A percentile compares a stretch with the other conserved stretches of the same genome.
These are phyloP conservation scores for Sarocladium oryzae DNA, from an alignment of 2,329 filamentous ascomycete species.

Conservation along the genomic window DNA sequence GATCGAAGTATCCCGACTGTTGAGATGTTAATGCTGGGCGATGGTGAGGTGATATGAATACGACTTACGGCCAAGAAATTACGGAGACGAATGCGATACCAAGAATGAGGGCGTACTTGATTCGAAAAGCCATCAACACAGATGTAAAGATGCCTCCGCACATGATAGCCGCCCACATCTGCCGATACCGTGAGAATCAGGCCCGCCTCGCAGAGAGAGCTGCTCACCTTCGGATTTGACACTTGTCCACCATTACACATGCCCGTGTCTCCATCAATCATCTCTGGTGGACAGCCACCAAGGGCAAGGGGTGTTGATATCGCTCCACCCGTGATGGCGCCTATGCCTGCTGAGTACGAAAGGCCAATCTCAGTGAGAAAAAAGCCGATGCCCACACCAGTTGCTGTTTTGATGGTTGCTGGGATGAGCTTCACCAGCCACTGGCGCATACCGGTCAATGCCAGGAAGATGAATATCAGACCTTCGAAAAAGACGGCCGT, in stretches of 20 bases:
- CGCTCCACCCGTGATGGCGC: conserved; percentile 65
- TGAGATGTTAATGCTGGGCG: neutral
- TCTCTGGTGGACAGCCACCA: conserved; percentile 62
- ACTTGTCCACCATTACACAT: conserved; percentile 59
- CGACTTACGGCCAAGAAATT: conserved; percentile 64
- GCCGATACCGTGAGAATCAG: neutral
- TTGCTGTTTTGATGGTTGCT: conserved; percentile 58
- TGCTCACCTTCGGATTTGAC: conserved; percentile 62
- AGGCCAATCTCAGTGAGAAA: conserved; percentile 59
- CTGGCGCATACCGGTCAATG: conserved; percentile 63
- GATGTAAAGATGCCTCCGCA: conserved; percentile 73
- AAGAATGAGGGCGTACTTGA: conserved; percentile 69
- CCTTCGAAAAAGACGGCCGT: conserved; percentile 61
- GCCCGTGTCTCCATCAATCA: conserved; percentile 38
- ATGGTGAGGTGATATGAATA: neutral
- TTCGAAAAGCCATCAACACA: conserved; percentile 71
- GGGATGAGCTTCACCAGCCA: conserved; percentile 64
- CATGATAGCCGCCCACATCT: conserved; percentile 82
- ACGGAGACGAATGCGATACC: conserved; percentile 67
- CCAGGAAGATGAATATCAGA: conserved; percentile 57
- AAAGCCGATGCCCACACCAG: conserved; percentile 58
- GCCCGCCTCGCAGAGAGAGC: neutral
- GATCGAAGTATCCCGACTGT: conserved; percentile 56
- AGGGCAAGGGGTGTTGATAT: conserved; percentile 65
- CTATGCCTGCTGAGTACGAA: conserved; percentile 77